A percentile compares a stretch with the other conserved stretches of the same genome.
Evolutionary conservation across 208 protist genomes (phyloP).

Genomic region (Trypanosoma rangeli): DNA sequence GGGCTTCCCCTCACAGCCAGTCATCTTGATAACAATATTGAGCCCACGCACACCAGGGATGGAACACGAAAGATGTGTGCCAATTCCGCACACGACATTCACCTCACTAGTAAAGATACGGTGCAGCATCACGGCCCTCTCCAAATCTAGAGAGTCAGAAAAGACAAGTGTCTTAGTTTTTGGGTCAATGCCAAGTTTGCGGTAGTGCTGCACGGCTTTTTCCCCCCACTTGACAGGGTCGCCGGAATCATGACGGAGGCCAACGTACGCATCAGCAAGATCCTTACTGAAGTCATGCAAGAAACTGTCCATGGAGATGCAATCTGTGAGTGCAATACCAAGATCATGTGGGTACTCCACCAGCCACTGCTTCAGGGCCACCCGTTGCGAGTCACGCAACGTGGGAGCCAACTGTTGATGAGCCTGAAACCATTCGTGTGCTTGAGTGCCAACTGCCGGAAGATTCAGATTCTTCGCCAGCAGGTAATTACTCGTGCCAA

Average conservation of each 20-base stretch:
- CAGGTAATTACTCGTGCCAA: constrained; percentile 87
- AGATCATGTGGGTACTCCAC: constrained; percentile 81
- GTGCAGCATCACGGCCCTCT: constrained; percentile 58
- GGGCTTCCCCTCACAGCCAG: constrained; percentile 79
- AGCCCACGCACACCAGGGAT: constrained; percentile 69
- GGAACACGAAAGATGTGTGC: constrained; percentile 84
- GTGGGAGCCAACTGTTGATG: constrained; percentile 81
- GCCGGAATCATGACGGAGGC: constrained; percentile 84
- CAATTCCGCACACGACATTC: constrained; percentile 82
- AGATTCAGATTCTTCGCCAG: constrained; percentile 64
- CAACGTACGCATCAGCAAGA: constrained; percentile 60
- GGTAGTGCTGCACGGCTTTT: constrained; percentile 83
- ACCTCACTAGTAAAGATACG: constrained; percentile 54
- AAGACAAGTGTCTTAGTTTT: constrained; percentile 82
- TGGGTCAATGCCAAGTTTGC: constrained; percentile 68
- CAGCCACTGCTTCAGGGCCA: constrained; percentile 77
- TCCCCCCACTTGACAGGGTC: constrained; percentile 69
- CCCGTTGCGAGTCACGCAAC: constrained; percentile 66
- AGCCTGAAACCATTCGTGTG: constrained; percentile 92
- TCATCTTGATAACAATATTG: constrained; percentile 93
- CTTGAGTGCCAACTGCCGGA: constrained; percentile 77
- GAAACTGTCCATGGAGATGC: constrained; percentile 91
- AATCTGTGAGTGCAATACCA: constrained; percentile 86
- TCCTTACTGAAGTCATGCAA: constrained; percentile 68
- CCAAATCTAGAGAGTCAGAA: constrained; percentile 84